Percentiles rank a stretch among this genome's conserved stretches.
phyloP scores from a whole-genome alignment of 2,329 filamentous ascomycete genomes.

The Monosporascus sp. region DNA sequence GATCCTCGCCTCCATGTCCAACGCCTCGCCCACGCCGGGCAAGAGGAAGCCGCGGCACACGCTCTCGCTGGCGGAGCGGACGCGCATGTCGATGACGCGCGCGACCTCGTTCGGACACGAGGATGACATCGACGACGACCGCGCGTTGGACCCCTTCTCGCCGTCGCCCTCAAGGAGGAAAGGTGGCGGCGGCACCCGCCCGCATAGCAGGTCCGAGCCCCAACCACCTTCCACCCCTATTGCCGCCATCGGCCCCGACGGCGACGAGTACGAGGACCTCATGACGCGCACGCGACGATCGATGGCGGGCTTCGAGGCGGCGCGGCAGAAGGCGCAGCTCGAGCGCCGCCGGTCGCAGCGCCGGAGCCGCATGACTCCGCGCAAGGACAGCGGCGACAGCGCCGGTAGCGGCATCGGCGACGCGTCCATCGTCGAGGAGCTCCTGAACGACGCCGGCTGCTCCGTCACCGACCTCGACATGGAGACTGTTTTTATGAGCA shows the following conservation, averaged over 20 bases:
- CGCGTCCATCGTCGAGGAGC: constrained; percentile 43
- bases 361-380: constrained; percentile 36
- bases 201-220: constrained; percentile 8
- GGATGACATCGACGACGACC: constrained; percentile 20
- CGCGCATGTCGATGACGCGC: constrained; percentile 72
- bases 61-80: constrained; percentile 69
- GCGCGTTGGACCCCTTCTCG: constrained; percentile 12
- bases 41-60: constrained; percentile 50
- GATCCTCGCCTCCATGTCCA: constrained; percentile 50
- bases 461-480: constrained; percentile 48
- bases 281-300: constrained; percentile 53
- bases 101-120: constrained; percentile 28
- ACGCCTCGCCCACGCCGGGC: constrained; percentile 50
- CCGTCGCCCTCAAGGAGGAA: constrained; percentile 7
- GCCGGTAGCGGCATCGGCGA: constrained; percentile 31
- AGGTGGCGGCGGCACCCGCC: constrained; percentile 20
- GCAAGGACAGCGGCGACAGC: constrained; percentile 40
- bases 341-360: constrained; percentile 48
- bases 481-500: constrained; percentile 76
- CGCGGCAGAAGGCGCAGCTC: constrained; percentile 54
- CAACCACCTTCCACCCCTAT: constrained; percentile 1
- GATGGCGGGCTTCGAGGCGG: constrained; percentile 58
- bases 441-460: constrained; percentile 48
- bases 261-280: constrained; percentile 42
- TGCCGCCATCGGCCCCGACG: constrained; percentile 15